phyloP scores from a whole-genome alignment of 805 yeast genomes.

The Metschnikowia amazonensis region DNA sequence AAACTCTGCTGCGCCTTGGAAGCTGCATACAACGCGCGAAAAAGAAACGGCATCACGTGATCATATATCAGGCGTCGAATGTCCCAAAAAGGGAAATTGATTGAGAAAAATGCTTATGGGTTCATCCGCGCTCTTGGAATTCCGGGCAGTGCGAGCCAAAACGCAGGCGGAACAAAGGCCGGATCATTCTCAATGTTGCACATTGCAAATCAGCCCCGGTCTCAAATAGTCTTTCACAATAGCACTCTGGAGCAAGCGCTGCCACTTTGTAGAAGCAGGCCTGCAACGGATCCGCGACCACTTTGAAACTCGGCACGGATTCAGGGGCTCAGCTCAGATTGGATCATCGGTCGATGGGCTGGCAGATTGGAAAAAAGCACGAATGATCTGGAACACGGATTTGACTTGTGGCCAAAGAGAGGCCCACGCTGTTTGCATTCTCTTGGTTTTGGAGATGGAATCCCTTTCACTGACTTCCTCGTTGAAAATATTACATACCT shows the following conservation, averaged over 20 bases:
- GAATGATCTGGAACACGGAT: background rate
- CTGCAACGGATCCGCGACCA: too few species aligned
- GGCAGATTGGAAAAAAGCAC: too few species aligned
- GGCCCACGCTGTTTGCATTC: background rate
- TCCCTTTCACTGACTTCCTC: too few species aligned
- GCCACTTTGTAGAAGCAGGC: too few species aligned
- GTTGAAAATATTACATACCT: constrained; percentile 17
- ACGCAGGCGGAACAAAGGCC: background rate
- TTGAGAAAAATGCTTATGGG: background rate
- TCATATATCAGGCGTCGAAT: background rate
- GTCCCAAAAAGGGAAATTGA: constrained; percentile 3
- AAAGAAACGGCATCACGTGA: constrained; percentile 10
- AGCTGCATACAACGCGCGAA: constrained; percentile 3
- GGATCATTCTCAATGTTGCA: too few species aligned
- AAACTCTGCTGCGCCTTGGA: constrained; percentile 5
- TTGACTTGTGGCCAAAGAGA: background rate
- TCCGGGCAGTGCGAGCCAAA: background rate
- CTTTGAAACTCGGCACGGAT: background rate
- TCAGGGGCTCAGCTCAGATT: background rate
- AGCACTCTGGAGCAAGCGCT: too few species aligned
- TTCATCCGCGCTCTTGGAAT: background rate
- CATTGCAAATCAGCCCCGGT: too few species aligned
- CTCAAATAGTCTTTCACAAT: too few species aligned
- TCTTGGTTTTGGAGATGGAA: background rate
- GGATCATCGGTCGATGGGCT: too few species aligned